Conservation (phyloP, 1,284 basidiomycete genomes). For the Butyriboletus appendiculatus region DNA sequence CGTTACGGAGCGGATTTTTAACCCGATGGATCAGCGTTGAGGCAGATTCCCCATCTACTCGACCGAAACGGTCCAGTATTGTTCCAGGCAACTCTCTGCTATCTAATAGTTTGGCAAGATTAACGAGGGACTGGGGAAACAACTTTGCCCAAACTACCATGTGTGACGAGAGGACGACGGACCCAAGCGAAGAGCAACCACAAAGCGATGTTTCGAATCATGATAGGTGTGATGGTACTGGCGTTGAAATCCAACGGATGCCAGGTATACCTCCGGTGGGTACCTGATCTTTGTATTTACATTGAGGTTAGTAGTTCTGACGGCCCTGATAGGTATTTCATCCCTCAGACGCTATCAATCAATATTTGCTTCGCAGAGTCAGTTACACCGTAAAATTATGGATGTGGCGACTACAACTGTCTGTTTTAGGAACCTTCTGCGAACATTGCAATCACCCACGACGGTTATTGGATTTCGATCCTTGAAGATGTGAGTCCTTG, state of each 20-base stretch:
- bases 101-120: background rate
- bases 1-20: conserved; percentile 1
- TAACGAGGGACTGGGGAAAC: background rate
- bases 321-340: conserved; percentile 4
- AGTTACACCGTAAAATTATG: background rate
- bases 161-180: background rate
- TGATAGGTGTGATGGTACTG: background rate
- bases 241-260: conserved; percentile 5
- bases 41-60: conserved; percentile 7
- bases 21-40: conserved; percentile 2
- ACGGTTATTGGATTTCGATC: conserved; percentile 10
- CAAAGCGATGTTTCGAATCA: background rate
- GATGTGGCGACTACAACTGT: background rate
- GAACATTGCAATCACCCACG: conserved; percentile 6
- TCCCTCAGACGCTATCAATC: conserved; percentile 13
- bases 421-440: conserved; percentile 10
- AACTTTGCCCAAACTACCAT: background rate
- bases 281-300: background rate
- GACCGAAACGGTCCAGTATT: background rate
- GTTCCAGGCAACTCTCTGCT: background rate
- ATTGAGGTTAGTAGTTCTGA: background rate
- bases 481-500: conserved; percentile 9
- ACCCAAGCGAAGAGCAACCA: background rate
- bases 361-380: conserved; percentile 9
- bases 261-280: background rate